Evolutionary conservation across 805 yeast species (phyloP).

Genomic region (Maudiozyma barnettii): DNA sequence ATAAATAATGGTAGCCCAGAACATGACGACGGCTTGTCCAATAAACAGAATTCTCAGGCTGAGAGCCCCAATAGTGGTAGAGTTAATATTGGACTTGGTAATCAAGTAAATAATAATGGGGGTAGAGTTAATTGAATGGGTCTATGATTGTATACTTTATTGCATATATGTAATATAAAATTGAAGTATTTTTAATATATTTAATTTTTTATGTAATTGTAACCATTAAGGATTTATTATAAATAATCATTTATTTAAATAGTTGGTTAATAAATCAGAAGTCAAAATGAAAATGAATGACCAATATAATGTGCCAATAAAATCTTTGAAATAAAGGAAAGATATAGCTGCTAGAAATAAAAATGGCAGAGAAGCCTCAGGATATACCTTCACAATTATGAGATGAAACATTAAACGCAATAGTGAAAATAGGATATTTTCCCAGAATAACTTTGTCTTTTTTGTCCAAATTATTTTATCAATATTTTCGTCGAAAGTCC

Average conservation of each 20-base stretch:
- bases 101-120: conserved; percentile 14
- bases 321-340: conserved; percentile 4
- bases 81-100: conserved; percentile 19
- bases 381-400: conserved; percentile 5
- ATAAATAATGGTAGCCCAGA: conserved; percentile 1
- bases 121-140: conserved; percentile 11
- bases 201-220: background rate
- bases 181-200: background rate
- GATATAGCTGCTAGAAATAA: conserved; percentile 9
- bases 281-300: conserved; percentile 5
- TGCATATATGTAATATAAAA: background rate
- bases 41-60: background rate
- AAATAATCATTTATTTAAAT: background rate
- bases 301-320: conserved; percentile 12
- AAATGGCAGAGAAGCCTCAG: conserved; percentile 11
- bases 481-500: conserved; percentile 30
- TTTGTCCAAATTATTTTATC: conserved; percentile 21
- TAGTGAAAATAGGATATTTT: conserved; percentile 11
- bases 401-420: conserved; percentile 12
- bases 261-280: background rate
- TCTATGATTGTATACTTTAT: too few relatives aligned
- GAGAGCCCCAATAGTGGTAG: conserved; percentile 16
- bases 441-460: conserved; percentile 26
- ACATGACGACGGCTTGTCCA: background rate
- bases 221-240: background rate